These are phyloP conservation scores for Verticillium dahliae DNA, from an alignment of 2,329 filamentous ascomycete genomes.

Conservation along the genomic window DNA sequence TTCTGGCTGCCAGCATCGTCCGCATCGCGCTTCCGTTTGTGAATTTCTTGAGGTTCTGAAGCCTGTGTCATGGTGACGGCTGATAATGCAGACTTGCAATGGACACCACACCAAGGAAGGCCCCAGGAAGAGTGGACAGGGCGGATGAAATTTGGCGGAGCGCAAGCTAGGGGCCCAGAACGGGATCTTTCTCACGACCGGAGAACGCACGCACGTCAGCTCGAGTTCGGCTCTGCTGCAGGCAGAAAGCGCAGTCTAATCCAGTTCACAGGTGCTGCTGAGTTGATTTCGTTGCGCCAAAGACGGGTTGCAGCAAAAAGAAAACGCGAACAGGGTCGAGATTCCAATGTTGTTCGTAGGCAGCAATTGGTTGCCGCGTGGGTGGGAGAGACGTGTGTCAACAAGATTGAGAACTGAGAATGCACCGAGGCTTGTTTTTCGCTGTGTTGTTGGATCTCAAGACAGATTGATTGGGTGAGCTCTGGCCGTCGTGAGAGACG, in stretches of 20 bases:
- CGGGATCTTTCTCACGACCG: not conserved
- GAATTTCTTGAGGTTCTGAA: constrained; percentile 28
- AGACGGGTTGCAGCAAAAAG: not conserved
- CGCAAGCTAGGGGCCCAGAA: not conserved
- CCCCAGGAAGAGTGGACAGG: not conserved
- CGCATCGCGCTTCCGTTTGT: constrained; percentile 42
- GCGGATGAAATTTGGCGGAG: not conserved
- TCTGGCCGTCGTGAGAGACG: not conserved
- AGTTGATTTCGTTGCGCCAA: not conserved
- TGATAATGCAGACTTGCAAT: not conserved
- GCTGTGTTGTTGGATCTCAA: not conserved
- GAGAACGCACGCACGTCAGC: not conserved
- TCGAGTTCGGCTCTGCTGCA: not conserved
- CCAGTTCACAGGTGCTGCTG: not conserved
- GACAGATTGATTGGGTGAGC: not conserved
- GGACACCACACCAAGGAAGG: not conserved
- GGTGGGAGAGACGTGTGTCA: no score
- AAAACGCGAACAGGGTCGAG: not conserved
- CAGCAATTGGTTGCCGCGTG: no score
- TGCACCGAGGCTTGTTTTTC: not conserved
- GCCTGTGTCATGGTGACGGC: constrained; percentile 31
- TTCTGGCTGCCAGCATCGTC: constrained; percentile 35
- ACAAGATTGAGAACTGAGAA: no score
- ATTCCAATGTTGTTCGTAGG: not conserved
- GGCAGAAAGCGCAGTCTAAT: not conserved